Evolutionary conservation across 441 rosid species (phyloP), one percentile per base, ranked within the genome.

Genomic region (Adansonia madagascariensis): DNA sequence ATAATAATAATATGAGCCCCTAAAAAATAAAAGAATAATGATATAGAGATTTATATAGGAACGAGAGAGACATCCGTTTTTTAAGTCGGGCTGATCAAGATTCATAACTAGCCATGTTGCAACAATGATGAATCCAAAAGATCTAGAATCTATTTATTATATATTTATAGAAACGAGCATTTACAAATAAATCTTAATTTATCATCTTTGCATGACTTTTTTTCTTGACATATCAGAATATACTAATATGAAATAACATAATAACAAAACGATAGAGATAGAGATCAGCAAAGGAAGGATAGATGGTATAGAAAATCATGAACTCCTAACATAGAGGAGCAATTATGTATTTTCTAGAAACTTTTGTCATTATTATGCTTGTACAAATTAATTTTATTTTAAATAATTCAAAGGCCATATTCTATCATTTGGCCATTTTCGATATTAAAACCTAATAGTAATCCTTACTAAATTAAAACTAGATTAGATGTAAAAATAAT

Each of bases 101-200:
- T 35, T 35, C 39, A 35, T 35, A 35, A 3, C 4, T 35, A 3
- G 39, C 39, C 39, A 35, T 35, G 39, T 35, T 35, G 39, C 39
- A 35, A 35, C 39, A 35, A 86, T 65, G 98, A 90, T 39, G 99
- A 93, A 68, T 96, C 98, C 88, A 96, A 78, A 76, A 96, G 94
- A 85, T 96, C 98, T 80, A 94, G 91, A 81, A 96, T 96, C 78
- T 94, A 98, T 80, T 96, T 98, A 24, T 96, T 94, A 83, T 96
- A 96, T 69, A 96, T 96, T 84, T 96, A 98, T 86, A 94, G 76
- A 87, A 96, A 96, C 4, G 99, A 96, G 87, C 99, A 96, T 84
- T 86, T 91, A 76, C 98, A 94, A n/a, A 88, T 85, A 78, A 87
- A 92, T 47, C 87, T 90, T 68, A 92, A 66, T 77, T 91, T 94